Percentiles rank a stretch among this genome's conserved stretches.
These are phyloP conservation scores for Trichocladium uniseriatum DNA, from an alignment of 495 filamentous ascomycete species.

Conservation along the genomic window DNA sequence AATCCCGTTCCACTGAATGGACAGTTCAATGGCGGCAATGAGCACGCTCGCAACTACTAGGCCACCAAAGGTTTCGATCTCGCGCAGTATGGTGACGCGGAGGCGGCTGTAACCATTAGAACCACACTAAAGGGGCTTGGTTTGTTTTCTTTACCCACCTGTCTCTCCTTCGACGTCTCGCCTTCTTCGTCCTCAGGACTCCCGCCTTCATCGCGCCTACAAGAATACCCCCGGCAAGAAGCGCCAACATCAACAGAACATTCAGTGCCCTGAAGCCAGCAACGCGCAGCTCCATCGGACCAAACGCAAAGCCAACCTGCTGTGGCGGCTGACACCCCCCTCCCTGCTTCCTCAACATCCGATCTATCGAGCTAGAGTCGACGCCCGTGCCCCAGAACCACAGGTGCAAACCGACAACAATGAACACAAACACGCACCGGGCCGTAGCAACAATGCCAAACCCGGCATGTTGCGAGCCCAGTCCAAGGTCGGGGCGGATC, in stretches of 20 bases:
- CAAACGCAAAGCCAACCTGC: constrained; percentile 22
- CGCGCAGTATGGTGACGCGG: constrained; percentile 1
- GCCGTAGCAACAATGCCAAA: neutral
- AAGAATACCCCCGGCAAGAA: constrained; percentile 5
- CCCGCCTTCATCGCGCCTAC: constrained; percentile 7
- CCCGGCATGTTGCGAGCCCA: neutral
- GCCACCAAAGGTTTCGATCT: constrained; percentile 22
- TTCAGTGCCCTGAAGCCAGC: constrained; percentile 19
- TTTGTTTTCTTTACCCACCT: neutral
- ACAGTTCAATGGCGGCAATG: constrained; percentile 30
- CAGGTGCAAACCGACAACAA: constrained; percentile 26
- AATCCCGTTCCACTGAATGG: constrained; percentile 33
- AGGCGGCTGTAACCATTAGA: neutral
- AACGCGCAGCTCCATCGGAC: constrained; percentile 12
- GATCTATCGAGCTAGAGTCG: neutral
- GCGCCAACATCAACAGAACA: constrained; percentile 15
- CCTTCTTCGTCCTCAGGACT: neutral
- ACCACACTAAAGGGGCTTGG: neutral
- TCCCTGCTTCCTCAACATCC: neutral
- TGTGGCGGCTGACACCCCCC: constrained; percentile 2
- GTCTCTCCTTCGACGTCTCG: constrained; percentile 4
- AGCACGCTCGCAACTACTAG: constrained; percentile 21
- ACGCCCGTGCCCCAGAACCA: constrained; percentile 33
- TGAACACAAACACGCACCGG: constrained; percentile 17
- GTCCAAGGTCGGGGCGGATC: constrained; percentile 17